Base-by-base conservation (phyloP, 2,329 filamentous ascomycete genomes). In the Neopestalotiopsis rosae region DNA sequence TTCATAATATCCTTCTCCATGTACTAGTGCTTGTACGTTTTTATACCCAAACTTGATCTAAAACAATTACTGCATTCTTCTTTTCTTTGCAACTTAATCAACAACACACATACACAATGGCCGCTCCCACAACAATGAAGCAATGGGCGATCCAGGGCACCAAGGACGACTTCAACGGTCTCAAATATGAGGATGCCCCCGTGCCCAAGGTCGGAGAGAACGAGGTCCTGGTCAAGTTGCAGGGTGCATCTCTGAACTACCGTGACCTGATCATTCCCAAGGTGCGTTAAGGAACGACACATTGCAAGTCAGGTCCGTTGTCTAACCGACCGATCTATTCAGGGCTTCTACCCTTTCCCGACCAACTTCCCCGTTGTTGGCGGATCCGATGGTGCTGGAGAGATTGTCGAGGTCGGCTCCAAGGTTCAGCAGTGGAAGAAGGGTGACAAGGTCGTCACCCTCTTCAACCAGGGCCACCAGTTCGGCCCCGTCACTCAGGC, bases 201-300 rank as follows among this genome's bases (percentile, higher is more conserved):
- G 75, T 93, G 2, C 89, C 91, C 14, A 80, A 88, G 72, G 76
- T 91, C 1, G 91, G 91, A 61, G 91, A 94, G 67, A 87, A 88
- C 70, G 89, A 95, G 32, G 91, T 94, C 5, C 85, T 95, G 42
- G 89, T 95, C 73, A 92, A 91, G 79, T 84, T 88, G 32, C 80
- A 82, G 65, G 85, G 82, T 14, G 86, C 82, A 5, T 86, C 86
- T 34, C 81, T 88, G 65, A 88, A 88, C 80, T 88, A 84, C 76
- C 86, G 86, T 67, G 86, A 88, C 71, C 78, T 88, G 65, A 81
- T 85, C 71, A 86, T 88, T 66, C 81, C 85, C 34, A 76, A 75
- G 73, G 79, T 77, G 68, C 57, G 66, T 65, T 9, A 2, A 20
- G 40, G 6, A 56, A 4, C 12, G 28, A 28, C 20, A 34, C 9